Evolutionary conservation across 2,329 filamentous ascomycete species (phyloP).

Genomic region (Exophiala oligosperma): DNA sequence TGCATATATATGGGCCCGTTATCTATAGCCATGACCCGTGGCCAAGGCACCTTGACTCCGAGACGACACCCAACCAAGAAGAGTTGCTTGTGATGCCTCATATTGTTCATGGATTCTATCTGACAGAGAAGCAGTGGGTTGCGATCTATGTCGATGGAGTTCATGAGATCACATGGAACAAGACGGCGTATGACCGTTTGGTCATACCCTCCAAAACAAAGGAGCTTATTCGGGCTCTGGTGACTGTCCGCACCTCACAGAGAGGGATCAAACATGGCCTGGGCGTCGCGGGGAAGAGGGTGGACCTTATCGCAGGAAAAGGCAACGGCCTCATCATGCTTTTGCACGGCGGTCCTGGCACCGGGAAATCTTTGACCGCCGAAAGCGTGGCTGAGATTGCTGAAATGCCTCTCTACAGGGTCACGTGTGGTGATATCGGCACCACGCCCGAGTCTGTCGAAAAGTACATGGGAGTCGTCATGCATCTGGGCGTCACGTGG

Average conservation of each 20-base stretch:
- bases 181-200: conserved; percentile 76
- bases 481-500: conserved; percentile 85
- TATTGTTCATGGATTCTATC: too few species aligned
- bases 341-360: conserved; percentile 81
- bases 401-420: conserved; percentile 79
- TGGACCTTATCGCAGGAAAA: conserved; percentile 80
- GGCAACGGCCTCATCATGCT: conserved; percentile 82
- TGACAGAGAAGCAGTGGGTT: too few species aligned
- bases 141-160: too few species aligned
- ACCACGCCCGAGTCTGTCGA: conserved; percentile 61
- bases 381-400: conserved; percentile 84
- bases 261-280: conserved; percentile 48
- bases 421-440: conserved; percentile 77
- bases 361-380: conserved; percentile 84
- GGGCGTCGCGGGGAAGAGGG: conserved; percentile 77
- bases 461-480: conserved; percentile 58
- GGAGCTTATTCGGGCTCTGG: conserved; percentile 73
- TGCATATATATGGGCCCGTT: too few species aligned
- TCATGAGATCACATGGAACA: conserved; percentile 77
- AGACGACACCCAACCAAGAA: too few species aligned
- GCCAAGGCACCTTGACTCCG: too few species aligned
- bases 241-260: conserved; percentile 52
- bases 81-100: too few species aligned
- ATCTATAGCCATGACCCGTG: too few species aligned
- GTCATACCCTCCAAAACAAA: conserved; percentile 68